Conservation (phyloP, 2,329 filamentous ascomycete species). For the Pseudopithomyces maydicus region DNA sequence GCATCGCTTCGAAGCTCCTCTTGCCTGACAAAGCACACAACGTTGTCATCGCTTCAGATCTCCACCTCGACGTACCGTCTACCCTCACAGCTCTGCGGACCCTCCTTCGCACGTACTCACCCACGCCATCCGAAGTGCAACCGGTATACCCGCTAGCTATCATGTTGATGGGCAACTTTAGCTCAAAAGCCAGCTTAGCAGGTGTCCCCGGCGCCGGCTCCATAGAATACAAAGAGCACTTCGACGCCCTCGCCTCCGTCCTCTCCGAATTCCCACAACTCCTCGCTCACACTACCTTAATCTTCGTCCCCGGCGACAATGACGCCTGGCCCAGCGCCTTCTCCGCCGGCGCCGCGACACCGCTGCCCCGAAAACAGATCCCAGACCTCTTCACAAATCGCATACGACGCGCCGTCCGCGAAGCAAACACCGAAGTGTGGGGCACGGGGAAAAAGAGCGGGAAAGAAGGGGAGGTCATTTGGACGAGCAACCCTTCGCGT, state of each 20-base stretch:
- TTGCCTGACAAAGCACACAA: slow-evolving; percentile 48
- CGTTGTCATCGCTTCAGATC: slow-evolving; percentile 80
- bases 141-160: slow-evolving; percentile 75
- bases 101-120: slow-evolving; percentile 74
- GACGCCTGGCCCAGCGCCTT: slow-evolving; percentile 96
- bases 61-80: slow-evolving; percentile 84
- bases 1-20: slow-evolving; percentile 73
- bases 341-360: slow-evolving; percentile 72
- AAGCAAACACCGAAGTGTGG: slow-evolving; percentile 72
- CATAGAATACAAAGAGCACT: slow-evolving; percentile 96
- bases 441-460: slow-evolving; percentile 51
- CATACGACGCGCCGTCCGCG: slow-evolving; percentile 77
- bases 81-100: slow-evolving; percentile 80
- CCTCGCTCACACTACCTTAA: slow-evolving; percentile 78
- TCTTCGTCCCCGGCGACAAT: slow-evolving; percentile 95
- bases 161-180: slow-evolving; percentile 85
- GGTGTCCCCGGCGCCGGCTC: slow-evolving; percentile 75
- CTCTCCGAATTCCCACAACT: slow-evolving; percentile 83
- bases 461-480: slow-evolving; percentile 74
- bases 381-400: slow-evolving; percentile 91
- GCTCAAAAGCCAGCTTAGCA: slow-evolving; percentile 61
- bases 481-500: slow-evolving; percentile 86
- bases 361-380: slow-evolving; percentile 72
- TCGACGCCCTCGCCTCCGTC: slow-evolving; percentile 82
- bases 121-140: slow-evolving; percentile 58